A percentile compares a stretch with the other conserved stretches of the same genome.
Conservation (phyloP, 345 rosid species). For the Turnera subulata region DNA sequence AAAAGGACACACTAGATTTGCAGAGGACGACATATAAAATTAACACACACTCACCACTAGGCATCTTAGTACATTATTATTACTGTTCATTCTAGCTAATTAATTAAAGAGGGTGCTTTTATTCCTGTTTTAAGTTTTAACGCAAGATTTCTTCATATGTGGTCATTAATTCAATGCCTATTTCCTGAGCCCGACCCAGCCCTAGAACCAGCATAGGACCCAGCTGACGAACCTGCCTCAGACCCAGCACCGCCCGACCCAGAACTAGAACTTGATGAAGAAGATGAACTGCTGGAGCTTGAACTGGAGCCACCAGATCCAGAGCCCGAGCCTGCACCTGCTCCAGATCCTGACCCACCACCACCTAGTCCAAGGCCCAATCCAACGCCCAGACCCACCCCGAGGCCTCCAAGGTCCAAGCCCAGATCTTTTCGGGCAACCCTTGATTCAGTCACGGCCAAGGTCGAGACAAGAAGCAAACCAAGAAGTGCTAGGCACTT, state of each 20-base stretch:
- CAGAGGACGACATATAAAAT: no score
- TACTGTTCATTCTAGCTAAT: no score
- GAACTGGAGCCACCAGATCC: constrained; percentile 50
- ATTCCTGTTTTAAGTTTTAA: no score
- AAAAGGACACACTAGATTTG: no score
- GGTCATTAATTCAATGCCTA: constrained; percentile 14
- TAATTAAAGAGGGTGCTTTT: no score
- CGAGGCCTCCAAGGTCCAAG: constrained; percentile 69
- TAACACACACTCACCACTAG: no score
- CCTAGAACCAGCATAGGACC: constrained; percentile 70
- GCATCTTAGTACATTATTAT: no score
- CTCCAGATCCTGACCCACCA: constrained; percentile 46
- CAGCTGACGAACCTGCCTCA: constrained; percentile 65
- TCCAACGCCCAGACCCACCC: constrained; percentile 65
- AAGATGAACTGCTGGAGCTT: constrained; percentile 42
- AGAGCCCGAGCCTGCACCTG: constrained; percentile 60
- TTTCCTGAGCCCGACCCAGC: constrained; percentile 52
- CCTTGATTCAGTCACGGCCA: constrained; percentile 45
- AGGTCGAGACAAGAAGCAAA: constrained; percentile 23
- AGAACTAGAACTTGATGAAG: constrained; percentile 40
- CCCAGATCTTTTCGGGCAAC: constrained; percentile 72
- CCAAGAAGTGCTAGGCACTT: constrained; percentile 27
- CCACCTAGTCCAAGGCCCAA: constrained; percentile 58
- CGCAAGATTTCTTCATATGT: no score
- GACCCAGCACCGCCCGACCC: constrained; percentile 50